Evolutionary conservation across 306 rosid species (phyloP).

Genomic region (Macrotyloma uniflorum): DNA sequence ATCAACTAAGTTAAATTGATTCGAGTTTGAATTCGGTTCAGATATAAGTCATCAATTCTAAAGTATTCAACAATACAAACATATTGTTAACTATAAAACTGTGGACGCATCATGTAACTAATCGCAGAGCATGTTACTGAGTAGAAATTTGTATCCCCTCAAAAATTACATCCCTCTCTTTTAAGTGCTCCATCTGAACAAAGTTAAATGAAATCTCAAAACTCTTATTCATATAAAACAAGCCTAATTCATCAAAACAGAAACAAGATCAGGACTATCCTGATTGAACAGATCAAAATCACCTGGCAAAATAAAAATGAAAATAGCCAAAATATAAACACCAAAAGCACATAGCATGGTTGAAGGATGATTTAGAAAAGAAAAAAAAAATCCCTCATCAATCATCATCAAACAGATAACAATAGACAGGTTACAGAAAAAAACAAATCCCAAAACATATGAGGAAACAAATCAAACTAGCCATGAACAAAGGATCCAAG

Average conservation of each 20-base stretch:
- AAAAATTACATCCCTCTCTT: no score
- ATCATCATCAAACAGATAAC: constrained; percentile 31
- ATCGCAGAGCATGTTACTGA: neutral
- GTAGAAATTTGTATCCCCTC: neutral
- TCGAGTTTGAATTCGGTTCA: neutral
- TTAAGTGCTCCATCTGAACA: no score
- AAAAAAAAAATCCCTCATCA: neutral
- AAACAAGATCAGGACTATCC: constrained; percentile 4
- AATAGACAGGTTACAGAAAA: neutral
- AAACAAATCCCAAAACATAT: neutral
- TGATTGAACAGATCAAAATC: constrained; percentile 38
- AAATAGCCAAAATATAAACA: neutral
- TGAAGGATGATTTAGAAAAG: no score
- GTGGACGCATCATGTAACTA: no score
- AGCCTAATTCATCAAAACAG: neutral
- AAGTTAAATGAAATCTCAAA: no score
- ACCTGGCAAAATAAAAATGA: neutral
- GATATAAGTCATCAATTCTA: no score
- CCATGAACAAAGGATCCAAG: constrained; percentile 8
- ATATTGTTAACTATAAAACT: neutral
- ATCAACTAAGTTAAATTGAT: neutral
- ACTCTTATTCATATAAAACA: neutral
- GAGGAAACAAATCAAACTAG: constrained; percentile 19
- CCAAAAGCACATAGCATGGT: constrained; percentile 1
- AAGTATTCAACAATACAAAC: no score